Evolutionary conservation across 2,329 filamentous ascomycete genomes (phyloP), one percentile per base, ranked within the genome.

Genomic region (Aquanectria penicillioides): DNA sequence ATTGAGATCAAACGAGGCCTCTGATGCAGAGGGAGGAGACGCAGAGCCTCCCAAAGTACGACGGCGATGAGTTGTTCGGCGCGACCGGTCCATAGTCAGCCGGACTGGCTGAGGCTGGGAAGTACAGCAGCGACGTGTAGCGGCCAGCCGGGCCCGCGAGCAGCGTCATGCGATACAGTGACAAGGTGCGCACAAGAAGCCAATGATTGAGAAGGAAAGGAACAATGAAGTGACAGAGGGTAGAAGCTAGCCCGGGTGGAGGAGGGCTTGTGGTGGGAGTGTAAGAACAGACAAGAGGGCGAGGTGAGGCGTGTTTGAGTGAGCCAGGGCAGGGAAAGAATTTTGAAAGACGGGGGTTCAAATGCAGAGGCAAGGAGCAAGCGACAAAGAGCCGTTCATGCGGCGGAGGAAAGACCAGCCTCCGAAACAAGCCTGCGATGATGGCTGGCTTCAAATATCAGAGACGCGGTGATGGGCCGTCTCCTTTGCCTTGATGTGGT

Each of bases 21-120:
- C 74, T 25, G 74, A 68, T 22, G 67, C 61, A 51, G 74, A 75
- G 20, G 66, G 70, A 55, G 74, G 74, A 61, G 75, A 76, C 13
- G 74, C 64, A 52, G 75, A 76, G 48, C 67, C 69, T 56, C 67
- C 72, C 20, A 69, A 54, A 28, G 69, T 64, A 58, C 67, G 73
- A 67, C 74, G 75, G 63, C 74, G 74, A 59, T 67, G 65, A 43
- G 67, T 67, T 59, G 74, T 70, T 53, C 74, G 73, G 67, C 75
- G 74, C 70, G 73, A 70, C 71, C 75, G 75, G 63, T 77, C 74
- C 75, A 77, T 76, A 67, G 68, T 69, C 66, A 66, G 69, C 69
- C 70, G 67, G 61, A 65, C 57, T 58, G 63, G 62, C 68, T 63
- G 67, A 66, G 59, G 66, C 59, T 67, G 65, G 60, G 67, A 70